These are phyloP conservation scores for Neoboletus magnificus DNA, from an alignment of 768 basidiomycete genomes.

Conservation along the genomic window DNA sequence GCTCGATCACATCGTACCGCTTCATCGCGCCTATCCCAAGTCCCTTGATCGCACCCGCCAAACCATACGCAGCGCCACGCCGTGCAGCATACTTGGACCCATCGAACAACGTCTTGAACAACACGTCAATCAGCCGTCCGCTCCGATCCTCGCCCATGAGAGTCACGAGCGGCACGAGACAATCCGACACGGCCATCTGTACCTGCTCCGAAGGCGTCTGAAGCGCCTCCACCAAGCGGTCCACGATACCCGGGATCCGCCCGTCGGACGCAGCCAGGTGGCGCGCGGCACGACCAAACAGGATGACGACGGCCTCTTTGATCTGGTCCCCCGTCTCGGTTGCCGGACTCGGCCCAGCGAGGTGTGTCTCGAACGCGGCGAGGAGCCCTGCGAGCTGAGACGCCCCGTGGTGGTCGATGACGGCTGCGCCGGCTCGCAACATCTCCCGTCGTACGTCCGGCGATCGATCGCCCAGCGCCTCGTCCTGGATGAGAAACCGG, in stretches of 20 bases:
- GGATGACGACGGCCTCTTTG: constrained; percentile 92
- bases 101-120: constrained; percentile 74
- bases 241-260: constrained; percentile 78
- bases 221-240: constrained; percentile 82
- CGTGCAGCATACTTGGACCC: constrained; percentile 86
- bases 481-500: constrained; percentile 78
- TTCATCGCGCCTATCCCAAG: constrained; percentile 83
- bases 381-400: constrained; percentile 71
- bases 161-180: constrained; percentile 81
- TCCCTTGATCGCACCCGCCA: constrained; percentile 92
- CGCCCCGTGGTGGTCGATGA: constrained; percentile 83
- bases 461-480: constrained; percentile 83
- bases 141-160: constrained; percentile 48
- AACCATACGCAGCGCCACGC: constrained; percentile 96
- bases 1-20: constrained; percentile 72
- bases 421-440: constrained; percentile 76
- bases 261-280: constrained; percentile 77
- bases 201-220: constrained; percentile 96
- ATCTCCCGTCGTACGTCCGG: constrained; percentile 81
- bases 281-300: constrained; percentile 88
- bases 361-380: constrained; percentile 74
- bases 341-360: constrained; percentile 50
- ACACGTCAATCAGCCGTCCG: constrained; percentile 62
- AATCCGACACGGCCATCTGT: constrained; percentile 94
- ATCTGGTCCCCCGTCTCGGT: constrained; percentile 82